These are phyloP conservation scores for Lactarius hatsudake DNA, from an alignment of 768 basidiomycete species.

Conservation along the genomic window DNA sequence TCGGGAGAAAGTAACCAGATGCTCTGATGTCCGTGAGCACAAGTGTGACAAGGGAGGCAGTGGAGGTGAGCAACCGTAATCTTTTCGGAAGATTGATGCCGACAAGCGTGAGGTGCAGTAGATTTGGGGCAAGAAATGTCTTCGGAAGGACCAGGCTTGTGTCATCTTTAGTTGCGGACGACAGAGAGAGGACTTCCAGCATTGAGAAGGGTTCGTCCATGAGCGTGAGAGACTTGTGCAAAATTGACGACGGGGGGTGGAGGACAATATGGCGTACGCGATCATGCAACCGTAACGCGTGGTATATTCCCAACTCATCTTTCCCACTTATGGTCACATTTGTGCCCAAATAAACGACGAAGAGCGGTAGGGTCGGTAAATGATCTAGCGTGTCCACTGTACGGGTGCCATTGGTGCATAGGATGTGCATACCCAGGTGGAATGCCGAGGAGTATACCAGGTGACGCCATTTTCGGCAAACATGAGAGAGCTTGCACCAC, in stretches of 20 bases:
- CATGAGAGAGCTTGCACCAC: not conserved
- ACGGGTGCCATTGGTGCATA: not conserved
- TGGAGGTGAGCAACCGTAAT: not conserved
- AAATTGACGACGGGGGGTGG: not conserved
- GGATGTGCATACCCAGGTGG: not conserved
- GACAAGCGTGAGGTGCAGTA: not conserved
- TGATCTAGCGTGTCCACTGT: not conserved
- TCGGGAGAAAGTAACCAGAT: not conserved
- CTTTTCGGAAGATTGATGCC: not conserved
- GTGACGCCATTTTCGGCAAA: not conserved
- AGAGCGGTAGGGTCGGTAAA: not conserved
- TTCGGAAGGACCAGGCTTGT: not conserved
- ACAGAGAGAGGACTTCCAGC: not conserved
- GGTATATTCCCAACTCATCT: not conserved
- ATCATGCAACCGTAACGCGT: not conserved
- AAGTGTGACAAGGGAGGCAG: not conserved
- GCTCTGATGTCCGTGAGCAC: not conserved
- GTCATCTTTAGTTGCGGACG: not conserved
- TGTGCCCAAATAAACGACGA: not conserved
- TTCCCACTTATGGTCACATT: not conserved
- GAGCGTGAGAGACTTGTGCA: not conserved
- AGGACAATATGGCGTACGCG: not conserved
- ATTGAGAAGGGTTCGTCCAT: not conserved
- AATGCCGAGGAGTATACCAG: not conserved
- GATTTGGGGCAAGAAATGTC: not conserved